Percentiles rank a stretch among this genome's conserved stretches.
phyloP scores from a whole-genome alignment of 805 yeast species.

The Komagataella populi region DNA sequence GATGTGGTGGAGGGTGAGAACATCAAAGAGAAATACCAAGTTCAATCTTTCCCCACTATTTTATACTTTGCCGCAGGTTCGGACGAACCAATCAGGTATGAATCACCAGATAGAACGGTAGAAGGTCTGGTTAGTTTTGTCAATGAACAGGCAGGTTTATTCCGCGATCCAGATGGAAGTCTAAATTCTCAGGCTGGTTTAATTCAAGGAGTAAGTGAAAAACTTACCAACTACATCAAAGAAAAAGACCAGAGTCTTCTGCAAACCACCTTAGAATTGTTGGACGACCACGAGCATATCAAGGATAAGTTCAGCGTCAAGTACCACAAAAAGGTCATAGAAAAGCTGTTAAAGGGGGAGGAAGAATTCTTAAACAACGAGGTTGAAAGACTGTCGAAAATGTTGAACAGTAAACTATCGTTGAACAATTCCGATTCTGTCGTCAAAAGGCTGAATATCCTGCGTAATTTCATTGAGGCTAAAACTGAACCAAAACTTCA shows the following conservation, averaged over 20 bases:
- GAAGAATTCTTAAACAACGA: constrained; percentile 30
- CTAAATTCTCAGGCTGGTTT: constrained; percentile 26
- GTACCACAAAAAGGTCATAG: constrained; percentile 35
- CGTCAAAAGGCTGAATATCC: constrained; percentile 35
- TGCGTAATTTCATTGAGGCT: constrained; percentile 16
- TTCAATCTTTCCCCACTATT: constrained; percentile 41
- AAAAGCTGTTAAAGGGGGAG: constrained; percentile 30
- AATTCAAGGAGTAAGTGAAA: constrained; percentile 17
- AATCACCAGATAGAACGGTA: constrained; percentile 27
- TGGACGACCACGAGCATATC: background rate
- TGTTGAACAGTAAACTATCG: constrained; percentile 22
- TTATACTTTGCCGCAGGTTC: constrained; percentile 28
- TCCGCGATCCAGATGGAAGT: constrained; percentile 26
- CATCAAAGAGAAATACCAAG: constrained; percentile 24
- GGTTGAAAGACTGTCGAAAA: constrained; percentile 25
- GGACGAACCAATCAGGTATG: constrained; percentile 16
- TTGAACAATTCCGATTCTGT: constrained; percentile 37
- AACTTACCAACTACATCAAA: background rate
- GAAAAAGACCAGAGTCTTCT: background rate
- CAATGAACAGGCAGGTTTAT: constrained; percentile 24
- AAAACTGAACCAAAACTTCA: background rate
- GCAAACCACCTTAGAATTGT: background rate
- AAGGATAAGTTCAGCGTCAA: constrained; percentile 9
- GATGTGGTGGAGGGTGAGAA: constrained; percentile 30
- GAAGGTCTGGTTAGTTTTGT: constrained; percentile 36